Percentiles rank a stretch among this genome's conserved stretches.
Evolutionary conservation across 2,329 filamentous ascomycete species (phyloP).

Genomic region (Neonectria hederae): DNA sequence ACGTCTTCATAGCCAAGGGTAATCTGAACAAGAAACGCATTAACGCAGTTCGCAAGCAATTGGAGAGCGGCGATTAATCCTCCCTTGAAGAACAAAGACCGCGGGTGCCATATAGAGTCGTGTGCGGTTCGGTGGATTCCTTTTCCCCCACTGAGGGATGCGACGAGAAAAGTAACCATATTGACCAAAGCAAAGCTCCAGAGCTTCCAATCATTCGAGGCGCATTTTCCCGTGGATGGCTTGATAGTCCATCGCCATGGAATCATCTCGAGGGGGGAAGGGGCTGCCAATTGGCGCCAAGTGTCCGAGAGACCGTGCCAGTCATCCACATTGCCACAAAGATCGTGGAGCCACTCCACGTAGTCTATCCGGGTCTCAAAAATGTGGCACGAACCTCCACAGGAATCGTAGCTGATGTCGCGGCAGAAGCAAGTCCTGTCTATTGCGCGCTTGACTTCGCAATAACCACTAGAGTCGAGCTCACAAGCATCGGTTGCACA

Average conservation of each 20-base stretch:
- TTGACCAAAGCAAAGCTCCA: constrained; percentile 19
- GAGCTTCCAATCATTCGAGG: not conserved
- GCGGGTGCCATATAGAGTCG: not conserved
- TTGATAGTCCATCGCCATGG: constrained; percentile 28
- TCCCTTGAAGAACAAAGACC: constrained; percentile 11
- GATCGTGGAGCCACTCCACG: constrained; percentile 2
- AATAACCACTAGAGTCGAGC: constrained; percentile 3
- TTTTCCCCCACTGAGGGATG: not conserved
- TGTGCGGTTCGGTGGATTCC: too few relatives aligned
- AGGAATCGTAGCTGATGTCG: constrained; percentile 4
- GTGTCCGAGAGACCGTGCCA: constrained; percentile 2
- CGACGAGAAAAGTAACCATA: not conserved
- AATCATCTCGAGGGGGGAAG: constrained; percentile 15
- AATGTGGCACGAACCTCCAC: not conserved
- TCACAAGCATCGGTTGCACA: constrained; percentile 7
- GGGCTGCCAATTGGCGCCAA: constrained; percentile 4
- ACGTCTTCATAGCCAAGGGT: constrained; percentile 12
- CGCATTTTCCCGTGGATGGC: not conserved
- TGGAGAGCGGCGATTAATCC: not conserved
- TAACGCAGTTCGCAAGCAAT: not conserved
- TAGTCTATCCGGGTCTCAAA: not conserved
- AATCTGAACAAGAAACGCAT: not conserved
- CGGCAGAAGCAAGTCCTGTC: constrained; percentile 6
- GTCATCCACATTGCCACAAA: constrained; percentile 2
- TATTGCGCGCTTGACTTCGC: not conserved